phyloP scores from a whole-genome alignment of 1,284 basidiomycete species.

The Microbotryum intermedium region DNA sequence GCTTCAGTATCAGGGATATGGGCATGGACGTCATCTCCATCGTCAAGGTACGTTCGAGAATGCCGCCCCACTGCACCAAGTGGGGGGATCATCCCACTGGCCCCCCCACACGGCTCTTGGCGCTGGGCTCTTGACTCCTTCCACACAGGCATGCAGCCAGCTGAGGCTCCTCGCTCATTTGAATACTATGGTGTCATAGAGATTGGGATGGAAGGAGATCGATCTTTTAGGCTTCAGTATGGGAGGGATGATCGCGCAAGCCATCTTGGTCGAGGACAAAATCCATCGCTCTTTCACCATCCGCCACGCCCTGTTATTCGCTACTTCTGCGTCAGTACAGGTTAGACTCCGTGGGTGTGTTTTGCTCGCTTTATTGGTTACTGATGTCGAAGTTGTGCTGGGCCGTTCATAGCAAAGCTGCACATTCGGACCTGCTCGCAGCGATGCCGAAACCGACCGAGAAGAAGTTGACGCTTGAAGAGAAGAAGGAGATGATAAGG shows the following conservation, averaged over 20 bases:
- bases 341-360: background rate
- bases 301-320: slow-evolving; percentile 17
- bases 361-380: background rate
- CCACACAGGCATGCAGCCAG: background rate
- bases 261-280: slow-evolving; percentile 4
- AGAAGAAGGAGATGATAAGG: slow-evolving; percentile 18
- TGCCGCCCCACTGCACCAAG: too few species aligned
- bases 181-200: slow-evolving; percentile 1
- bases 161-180: background rate
- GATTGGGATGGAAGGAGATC: slow-evolving; percentile 12
- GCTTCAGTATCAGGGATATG: slow-evolving; percentile 9
- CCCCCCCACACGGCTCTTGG: too few species aligned
- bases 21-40: slow-evolving; percentile 15
- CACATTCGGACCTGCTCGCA: slow-evolving; percentile 24
- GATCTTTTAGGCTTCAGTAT: slow-evolving; percentile 27
- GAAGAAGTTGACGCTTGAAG: slow-evolving; percentile 8
- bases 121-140: too few species aligned
- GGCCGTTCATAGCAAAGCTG: slow-evolving; percentile 14
- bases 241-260: slow-evolving; percentile 28
- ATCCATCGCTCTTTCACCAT: slow-evolving; percentile 11
- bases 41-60: slow-evolving; percentile 11
- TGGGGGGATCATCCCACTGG: too few species aligned
- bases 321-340: slow-evolving; percentile 18
- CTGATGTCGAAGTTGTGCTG: background rate
- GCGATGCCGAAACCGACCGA: slow-evolving; percentile 14